phyloP scores from a whole-genome alignment of 2,329 filamentous ascomycete species.

The Chaetomium globosum region DNA sequence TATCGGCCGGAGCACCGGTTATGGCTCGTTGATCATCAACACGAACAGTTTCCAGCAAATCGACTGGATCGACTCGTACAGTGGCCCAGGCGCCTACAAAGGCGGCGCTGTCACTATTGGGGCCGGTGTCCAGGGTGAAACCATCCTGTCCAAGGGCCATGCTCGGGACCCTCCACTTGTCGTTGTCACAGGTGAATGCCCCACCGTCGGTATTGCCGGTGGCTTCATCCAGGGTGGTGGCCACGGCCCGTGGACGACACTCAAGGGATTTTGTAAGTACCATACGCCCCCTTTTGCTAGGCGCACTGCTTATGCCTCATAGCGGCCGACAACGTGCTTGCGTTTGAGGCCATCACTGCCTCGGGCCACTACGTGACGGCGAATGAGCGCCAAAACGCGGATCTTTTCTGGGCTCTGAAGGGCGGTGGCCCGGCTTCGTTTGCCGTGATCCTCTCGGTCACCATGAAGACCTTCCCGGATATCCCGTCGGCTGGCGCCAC shows the following conservation, averaged over 20 bases:
- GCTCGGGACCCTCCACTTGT: conserved; percentile 44
- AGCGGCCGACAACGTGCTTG: conserved; percentile 53
- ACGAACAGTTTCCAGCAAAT: conserved; percentile 57
- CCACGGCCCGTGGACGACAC: conserved; percentile 51
- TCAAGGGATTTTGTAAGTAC: conserved; percentile 44
- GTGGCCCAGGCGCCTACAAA: conserved; percentile 45
- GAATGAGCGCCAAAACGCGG: conserved; percentile 47
- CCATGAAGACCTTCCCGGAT: conserved; percentile 55
- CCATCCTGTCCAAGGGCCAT: conserved; percentile 49
- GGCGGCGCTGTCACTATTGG: conserved; percentile 56
- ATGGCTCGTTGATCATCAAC: conserved; percentile 59
- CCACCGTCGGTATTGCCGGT: conserved; percentile 62
- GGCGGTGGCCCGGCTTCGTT: conserved; percentile 58
- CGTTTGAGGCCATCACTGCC: conserved; percentile 52
- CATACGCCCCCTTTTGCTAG: too few relatives aligned
- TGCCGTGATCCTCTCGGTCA: conserved; percentile 53
- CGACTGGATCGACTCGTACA: conserved; percentile 45
- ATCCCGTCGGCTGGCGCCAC: conserved; percentile 48
- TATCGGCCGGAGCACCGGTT: conserved; percentile 62
- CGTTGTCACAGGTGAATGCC: conserved; percentile 57
- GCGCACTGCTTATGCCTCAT: background rate
- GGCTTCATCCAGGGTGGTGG: conserved; percentile 64
- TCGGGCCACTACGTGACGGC: conserved; percentile 49
- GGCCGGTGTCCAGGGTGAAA: conserved; percentile 54
- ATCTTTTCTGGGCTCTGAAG: conserved; percentile 60